These are phyloP conservation scores for Aphanocladium album DNA, from an alignment of 2,329 filamentous ascomycete species.

Conservation along the genomic window DNA sequence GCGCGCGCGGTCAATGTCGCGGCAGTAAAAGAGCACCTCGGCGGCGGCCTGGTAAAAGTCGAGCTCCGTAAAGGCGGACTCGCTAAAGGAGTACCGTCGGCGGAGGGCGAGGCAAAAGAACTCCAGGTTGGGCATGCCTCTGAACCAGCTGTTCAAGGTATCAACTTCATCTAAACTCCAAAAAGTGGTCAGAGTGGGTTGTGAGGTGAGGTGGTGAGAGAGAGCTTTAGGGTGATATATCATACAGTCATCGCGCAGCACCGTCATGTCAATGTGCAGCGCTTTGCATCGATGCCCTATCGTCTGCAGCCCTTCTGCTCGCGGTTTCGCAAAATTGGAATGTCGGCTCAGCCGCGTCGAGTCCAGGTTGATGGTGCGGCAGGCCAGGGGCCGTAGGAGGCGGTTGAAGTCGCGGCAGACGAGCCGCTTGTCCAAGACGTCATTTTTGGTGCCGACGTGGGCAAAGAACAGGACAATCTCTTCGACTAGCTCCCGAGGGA, in stretches of 20 bases:
- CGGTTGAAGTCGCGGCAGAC: constrained; percentile 46
- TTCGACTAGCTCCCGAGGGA: constrained; percentile 44
- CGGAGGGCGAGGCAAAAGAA: constrained; percentile 40
- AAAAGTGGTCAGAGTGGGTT: neutral
- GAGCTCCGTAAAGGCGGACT: constrained; percentile 43
- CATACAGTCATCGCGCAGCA: constrained; percentile 47
- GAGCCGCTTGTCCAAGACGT: constrained; percentile 39
- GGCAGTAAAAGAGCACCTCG: constrained; percentile 39
- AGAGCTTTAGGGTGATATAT: neutral
- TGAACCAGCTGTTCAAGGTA: constrained; percentile 42
- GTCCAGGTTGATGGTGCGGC: constrained; percentile 45
- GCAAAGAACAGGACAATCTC: constrained; percentile 41
- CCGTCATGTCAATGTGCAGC: constrained; percentile 48
- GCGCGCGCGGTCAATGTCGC: constrained; percentile 41
- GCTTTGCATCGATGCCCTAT: constrained; percentile 44
- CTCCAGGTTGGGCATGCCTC: constrained; percentile 40
- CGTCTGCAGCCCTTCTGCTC: constrained; percentile 38
- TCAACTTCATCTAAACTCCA: constrained; percentile 40
- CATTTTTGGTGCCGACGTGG: constrained; percentile 38
- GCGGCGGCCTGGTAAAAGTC: constrained; percentile 40
- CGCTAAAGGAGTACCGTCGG: constrained; percentile 43
- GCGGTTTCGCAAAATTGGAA: constrained; percentile 28
- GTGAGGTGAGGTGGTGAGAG: neutral
- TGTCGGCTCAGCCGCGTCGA: constrained; percentile 42
- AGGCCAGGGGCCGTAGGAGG: constrained; percentile 39